Percentiles rank a stretch among this genome's conserved stretches.
phyloP scores from a whole-genome alignment of 305 asterid species.

The Solanum hybrid region DNA sequence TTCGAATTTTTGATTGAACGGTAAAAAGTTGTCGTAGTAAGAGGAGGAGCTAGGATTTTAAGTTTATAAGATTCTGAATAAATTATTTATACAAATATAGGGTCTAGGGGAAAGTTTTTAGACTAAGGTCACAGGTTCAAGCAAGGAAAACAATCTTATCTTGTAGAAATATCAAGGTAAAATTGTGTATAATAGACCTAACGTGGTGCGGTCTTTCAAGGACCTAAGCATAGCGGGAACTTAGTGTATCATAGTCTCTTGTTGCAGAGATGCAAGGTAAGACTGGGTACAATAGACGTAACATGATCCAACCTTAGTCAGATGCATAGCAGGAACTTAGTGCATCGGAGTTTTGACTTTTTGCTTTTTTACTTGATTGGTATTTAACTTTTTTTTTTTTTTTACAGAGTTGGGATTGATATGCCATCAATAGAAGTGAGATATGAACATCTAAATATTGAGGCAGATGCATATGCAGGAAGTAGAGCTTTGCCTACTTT shows the following conservation, averaged over 20 bases:
- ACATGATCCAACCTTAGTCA: not conserved
- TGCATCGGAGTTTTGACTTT: not conserved
- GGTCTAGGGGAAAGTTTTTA: not conserved
- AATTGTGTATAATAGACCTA: not conserved
- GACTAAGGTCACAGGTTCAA: not conserved
- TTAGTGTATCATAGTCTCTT: not conserved
- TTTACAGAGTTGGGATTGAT: conserved; percentile 49
- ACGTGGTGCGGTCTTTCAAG: not conserved
- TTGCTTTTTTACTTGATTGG: not conserved
- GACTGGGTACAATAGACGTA: not conserved
- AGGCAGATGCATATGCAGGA: conserved; percentile 42
- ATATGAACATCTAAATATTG: conserved; percentile 41
- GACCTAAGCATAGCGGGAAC: not conserved
- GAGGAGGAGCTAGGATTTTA: not conserved
- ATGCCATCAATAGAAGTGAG: conserved; percentile 57
- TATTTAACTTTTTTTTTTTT: not conserved
- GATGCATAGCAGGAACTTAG: not conserved
- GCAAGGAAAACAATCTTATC: not conserved
- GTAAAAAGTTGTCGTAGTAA: not conserved
- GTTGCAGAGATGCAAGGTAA: not conserved
- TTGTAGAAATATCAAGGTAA: not conserved
- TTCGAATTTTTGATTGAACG: not conserved
- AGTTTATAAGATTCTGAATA: not conserved
- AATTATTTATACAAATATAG: not conserved
- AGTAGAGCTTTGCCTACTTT: conserved; percentile 54